Evolutionary conservation across 2,329 filamentous ascomycete species (phyloP), one percentile per base, ranked within the genome.

Genomic region (Metarhizium humberi): DNA sequence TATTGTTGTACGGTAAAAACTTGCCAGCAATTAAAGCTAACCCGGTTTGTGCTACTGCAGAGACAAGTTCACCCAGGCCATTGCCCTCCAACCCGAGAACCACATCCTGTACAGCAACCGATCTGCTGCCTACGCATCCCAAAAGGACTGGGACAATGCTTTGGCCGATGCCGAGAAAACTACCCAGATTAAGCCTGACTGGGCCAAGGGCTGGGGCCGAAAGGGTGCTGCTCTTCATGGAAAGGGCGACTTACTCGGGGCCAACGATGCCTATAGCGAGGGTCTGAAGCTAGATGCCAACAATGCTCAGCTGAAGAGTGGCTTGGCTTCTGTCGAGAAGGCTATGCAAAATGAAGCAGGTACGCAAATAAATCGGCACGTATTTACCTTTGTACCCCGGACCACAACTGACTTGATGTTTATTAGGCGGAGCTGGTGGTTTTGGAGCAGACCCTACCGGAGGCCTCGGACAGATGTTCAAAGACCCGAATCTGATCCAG

Each of bases 71-170:
- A 88, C 91, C 56, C 82, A 96, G 74, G 94, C 94, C 53, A 96
- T 99, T 68, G 87, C 84, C 55, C 75, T 95, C 66, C 89, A 96
- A 60, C 87, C 92, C 51, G 76, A 78, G 59, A 99, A 99, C 73
- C 94, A 99, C 73, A 92, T 99, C 63, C 87, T 99, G 56, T 99
- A 92, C 81, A 97, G 92, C 68, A 99, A 99, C 76, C 86, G 94
- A 63, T 97, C 94, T 34, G 94, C 84, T 56, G 84, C 84, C 49
- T 83, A 95, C 68, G 90, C 92, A 48, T 96, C 94, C 53, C 88
- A 96, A 73, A 90, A 86, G 71, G 84, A 97, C 57, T 99, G 88
- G 79, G 78, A 88, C 60, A 81, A 87, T 62, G 94, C 94, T 20
- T 77, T 97, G 30, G 80, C 87, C 60, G 94, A 99, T 78, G 94